Evolutionary conservation across 768 basidiomycete species (phyloP), one percentile per base, ranked within the genome.

Genomic region (Suillus paluster): DNA sequence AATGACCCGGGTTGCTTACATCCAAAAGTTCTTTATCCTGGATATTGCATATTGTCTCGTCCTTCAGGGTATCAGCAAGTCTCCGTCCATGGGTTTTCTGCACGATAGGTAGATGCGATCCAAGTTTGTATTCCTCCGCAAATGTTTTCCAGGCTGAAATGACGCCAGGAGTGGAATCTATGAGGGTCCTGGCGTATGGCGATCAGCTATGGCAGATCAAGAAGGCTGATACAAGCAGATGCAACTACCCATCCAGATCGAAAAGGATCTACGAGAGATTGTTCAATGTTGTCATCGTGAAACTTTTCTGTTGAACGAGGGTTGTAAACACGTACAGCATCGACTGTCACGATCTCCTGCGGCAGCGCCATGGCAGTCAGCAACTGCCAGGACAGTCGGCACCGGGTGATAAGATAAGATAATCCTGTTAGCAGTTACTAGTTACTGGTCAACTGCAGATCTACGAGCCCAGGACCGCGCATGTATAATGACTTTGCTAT

Each of bases 151-250:
- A 95, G 9, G 91, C 89, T 62, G 83, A 83, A 56, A 86, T 65
- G n/a, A 94, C 89, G 5, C 92, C 94, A 1, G 91, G 91, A 5
- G 92, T 94, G 3, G 92, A 93, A 75, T 94, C 92, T 69, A 90
- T 84, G 62, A 90, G 81, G 7, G 89, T 92, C 45, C 89, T 91
- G 68, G 14, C 36, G 52, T 45, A 44, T 10, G 9, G 60, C 23
- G 50, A 61, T 60, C 25, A 67, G 48, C 25, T 23, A 38, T 27
- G 42, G 53, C 33, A 45, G 38, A 25, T 33, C n/a, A 19, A 34
- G 9, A 8, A 34, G 48, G 15, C 44, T 54, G 23, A 27, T 39
- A 56, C 48, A 4, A 21, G 9, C 19, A 8, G 58, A 58, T 27
- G 4, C 21, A 39, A 27, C 52, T 69, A 88, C 88, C 88, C 88